These are phyloP conservation scores for Solanum habrochaites DNA, from an alignment of 257 asterid species.

Conservation along the genomic window DNA sequence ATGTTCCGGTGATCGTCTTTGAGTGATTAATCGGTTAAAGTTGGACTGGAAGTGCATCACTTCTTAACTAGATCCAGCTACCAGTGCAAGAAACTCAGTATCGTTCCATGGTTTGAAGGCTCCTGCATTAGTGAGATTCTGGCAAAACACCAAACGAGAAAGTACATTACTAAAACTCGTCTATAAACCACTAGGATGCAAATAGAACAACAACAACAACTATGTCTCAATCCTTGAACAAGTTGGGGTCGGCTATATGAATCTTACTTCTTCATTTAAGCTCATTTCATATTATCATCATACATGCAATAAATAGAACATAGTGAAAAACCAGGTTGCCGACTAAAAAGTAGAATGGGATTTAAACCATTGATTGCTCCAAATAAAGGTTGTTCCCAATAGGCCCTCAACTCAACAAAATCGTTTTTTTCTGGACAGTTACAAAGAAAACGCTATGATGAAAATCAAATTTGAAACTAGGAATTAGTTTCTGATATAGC, in stretches of 20 bases:
- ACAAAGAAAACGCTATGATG: background rate
- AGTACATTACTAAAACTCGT: background rate
- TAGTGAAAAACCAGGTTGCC: background rate
- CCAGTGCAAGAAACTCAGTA: background rate
- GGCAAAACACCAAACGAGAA: background rate
- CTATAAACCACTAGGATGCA: background rate
- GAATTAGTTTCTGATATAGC: background rate
- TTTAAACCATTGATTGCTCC: background rate
- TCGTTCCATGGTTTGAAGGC: background rate
- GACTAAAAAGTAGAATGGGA: background rate
- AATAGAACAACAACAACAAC: background rate
- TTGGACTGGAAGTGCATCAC: background rate
- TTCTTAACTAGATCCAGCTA: background rate
- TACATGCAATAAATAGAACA: background rate
- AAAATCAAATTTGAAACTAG: background rate
- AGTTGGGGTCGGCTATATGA: background rate
- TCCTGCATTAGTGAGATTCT: background rate
- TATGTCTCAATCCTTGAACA: background rate
- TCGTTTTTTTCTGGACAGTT: rapidly evolving
- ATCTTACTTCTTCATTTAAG: background rate
- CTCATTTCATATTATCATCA: background rate
- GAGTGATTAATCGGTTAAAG: background rate
- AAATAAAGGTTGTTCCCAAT: background rate
- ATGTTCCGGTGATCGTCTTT: background rate
- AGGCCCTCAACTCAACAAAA: background rate